phyloP scores from a whole-genome alignment of 208 protist genomes.

The Trypanosoma rangeli region DNA sequence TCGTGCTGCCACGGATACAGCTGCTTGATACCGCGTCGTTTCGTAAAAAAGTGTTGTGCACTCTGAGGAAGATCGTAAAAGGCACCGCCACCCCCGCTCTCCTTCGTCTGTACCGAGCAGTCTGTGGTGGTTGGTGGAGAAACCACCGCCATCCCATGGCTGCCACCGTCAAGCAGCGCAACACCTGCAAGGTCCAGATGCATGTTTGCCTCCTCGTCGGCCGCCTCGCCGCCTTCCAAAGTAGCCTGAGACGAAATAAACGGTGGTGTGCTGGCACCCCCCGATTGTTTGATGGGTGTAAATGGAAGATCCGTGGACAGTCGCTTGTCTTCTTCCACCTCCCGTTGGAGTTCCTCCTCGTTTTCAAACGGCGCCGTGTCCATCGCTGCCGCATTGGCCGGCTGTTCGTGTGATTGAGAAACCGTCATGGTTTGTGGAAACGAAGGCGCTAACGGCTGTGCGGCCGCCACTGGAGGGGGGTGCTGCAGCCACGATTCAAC shows the following conservation, averaged over 20 bases:
- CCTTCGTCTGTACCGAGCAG: not conserved
- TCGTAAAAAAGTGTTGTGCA: slow-evolving; percentile 44
- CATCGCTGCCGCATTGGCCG: not conserved
- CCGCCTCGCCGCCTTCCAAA: not conserved
- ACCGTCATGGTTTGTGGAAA: not conserved
- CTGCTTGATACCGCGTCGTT: slow-evolving; percentile 37
- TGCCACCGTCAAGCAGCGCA: not conserved
- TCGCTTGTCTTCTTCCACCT: slow-evolving; percentile 62
- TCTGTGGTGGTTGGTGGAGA: not conserved
- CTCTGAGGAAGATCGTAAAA: slow-evolving; percentile 60
- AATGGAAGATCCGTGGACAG: slow-evolving; percentile 72
- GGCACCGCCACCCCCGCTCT: not conserved
- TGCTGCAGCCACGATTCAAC: not conserved
- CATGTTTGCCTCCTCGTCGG: not conserved
- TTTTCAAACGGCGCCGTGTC: slow-evolving; percentile 4
- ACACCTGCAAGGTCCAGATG: not conserved
- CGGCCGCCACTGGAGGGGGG: not conserved
- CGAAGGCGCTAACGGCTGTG: not conserved
- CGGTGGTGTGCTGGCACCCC: slow-evolving; percentile 21
- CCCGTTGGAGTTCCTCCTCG: slow-evolving; percentile 34
- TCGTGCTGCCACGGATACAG: slow-evolving; percentile 90
- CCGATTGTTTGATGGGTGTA: slow-evolving; percentile 34
- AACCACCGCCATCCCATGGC: not conserved
- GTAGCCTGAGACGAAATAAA: slow-evolving; percentile 2
- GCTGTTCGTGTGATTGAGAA: not conserved